Base-by-base conservation (phyloP, 148 eudicot genomes). In the Cornus controversa region DNA sequence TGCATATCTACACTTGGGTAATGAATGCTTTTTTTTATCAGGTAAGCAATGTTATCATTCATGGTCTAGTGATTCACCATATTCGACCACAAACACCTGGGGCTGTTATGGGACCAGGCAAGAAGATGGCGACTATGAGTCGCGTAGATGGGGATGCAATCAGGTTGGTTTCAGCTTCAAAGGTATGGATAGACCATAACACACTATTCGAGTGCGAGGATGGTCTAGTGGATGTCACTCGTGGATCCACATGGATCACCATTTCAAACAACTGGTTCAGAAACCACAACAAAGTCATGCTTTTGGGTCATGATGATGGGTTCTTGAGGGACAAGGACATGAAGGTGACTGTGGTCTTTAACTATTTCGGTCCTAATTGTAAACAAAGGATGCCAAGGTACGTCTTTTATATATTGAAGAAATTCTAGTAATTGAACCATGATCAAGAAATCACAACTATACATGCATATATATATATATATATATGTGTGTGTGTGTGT, bases 381-480 rank as follows among this genome's bases (percentile, higher is more conserved):
- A 77, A 79, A 50, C 98, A 94, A 31, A 89, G 96, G n/a, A 94
- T 94, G 98, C 96, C 98, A 63, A 90, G 98, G 98, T 91, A 79
- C 57, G 14, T 50, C 4, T 50, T 50, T 13, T n/a, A n/a, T n/a
- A n/a, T 50, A 1, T 11, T 3, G 34, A 31, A 31, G 2, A 31
- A 31, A 31, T 31, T 31, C 34, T 31, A 2, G 34, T 31, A n/a
- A n/a, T n/a, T n/a, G n/a, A n/a, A n/a, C n/a, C n/a, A 31, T 31
- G 34, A 31, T 5, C 34, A 31, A 31, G 2, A 31, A 31, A 5
- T 31, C 34, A 31, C 2, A 31, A 5, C 34, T 45, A 11, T 45
- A 45, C n/a, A n/a, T n/a, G n/a, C n/a, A n/a, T n/a, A n/a, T n/a
- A n/a, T n/a, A n/a, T n/a, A n/a, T n/a, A n/a, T n/a, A n/a, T n/a